Evolutionary conservation across 2,329 filamentous ascomycete genomes (phyloP), one percentile per base, ranked within the genome.

Genomic region (Aspergillus thermomutatus): DNA sequence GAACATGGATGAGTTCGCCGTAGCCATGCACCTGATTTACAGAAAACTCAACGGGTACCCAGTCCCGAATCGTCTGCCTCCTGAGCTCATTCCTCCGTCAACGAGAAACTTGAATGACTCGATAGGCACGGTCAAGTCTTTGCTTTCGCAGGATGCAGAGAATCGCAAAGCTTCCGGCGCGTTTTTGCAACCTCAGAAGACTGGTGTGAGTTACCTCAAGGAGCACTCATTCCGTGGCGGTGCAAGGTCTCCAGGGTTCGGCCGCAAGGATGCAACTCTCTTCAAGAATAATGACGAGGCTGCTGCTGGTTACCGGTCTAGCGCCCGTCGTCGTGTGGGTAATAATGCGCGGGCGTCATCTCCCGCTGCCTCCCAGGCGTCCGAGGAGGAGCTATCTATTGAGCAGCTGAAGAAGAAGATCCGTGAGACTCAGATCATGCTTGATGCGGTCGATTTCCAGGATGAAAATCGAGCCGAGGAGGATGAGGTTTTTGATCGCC

Each of bases 11-110:
- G 94, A 99, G 70, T 99, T 99, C 70, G 92, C 94, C 8, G 93
- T 99, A 52, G 92, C 92, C 9, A 99, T 99, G 94, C 94, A 99
- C 82, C 79, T 99, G 76, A 99, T 99, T 67, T 99, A 99, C 78
- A 85, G 94, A 66, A 96, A 95, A 72, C 83, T 99, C 53, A 97
- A 99, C 68, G 93, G 93, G 37, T 97, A 97, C 69, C 92, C 93
- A 1, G 82, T 97, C 31, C 94, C 94, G 17, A 90, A 87, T 67
- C 87, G 88, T 47, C 82, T 99, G 10, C 94, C 94, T 8, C 86
- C 94, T 0, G 94, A 99, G 79, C 84, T 99, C 58, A 87, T 97
- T 6, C 94, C 94, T 23, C 94, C 94, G 1, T 97, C 94, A 1
- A 96, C 93, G 10, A 86, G 93, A 62, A 96, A 97, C 73, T 85